These are phyloP conservation scores for Colletotrichum lini DNA, from an alignment of 2,329 filamentous ascomycete species.

Conservation along the genomic window DNA sequence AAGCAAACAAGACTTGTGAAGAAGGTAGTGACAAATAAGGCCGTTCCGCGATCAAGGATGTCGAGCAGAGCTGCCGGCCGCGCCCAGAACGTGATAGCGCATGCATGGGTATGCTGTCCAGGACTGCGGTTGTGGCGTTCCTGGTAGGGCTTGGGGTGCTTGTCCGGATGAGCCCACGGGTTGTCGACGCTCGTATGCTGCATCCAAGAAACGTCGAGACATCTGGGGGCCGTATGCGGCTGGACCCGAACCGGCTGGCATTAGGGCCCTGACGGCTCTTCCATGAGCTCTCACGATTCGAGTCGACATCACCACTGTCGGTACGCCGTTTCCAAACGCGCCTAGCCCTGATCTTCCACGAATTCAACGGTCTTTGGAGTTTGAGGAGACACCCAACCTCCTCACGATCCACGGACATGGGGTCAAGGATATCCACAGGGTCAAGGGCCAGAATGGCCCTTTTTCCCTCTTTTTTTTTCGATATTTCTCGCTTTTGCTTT, in stretches of 20 bases:
- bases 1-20: conserved; percentile 2
- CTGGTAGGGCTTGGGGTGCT: conserved; percentile 14
- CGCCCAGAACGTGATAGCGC: conserved; percentile 5
- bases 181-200: background rate
- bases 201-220: background rate
- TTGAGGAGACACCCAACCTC: conserved; percentile 11
- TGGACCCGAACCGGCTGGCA: background rate
- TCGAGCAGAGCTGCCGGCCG: conserved; percentile 11
- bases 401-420: background rate
- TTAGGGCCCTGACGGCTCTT: background rate
- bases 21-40: conserved; percentile 24
- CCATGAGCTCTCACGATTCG: background rate
- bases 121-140: conserved; percentile 24
- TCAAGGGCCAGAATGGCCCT: conserved; percentile 12
- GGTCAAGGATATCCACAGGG: background rate
- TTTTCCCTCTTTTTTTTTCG: background rate
- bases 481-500: conserved; percentile 17
- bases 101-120: conserved; percentile 11
- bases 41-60: conserved; percentile 5
- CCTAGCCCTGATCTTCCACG: background rate
- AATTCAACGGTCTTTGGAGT: background rate
- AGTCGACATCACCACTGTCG: background rate
- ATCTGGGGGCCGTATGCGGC: background rate
- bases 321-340: background rate
- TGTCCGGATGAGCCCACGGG: background rate